A percentile compares a stretch with the other conserved stretches of the same genome.
phyloP scores from a whole-genome alignment of 352 stramenopile species.

The Globisporangium emineosum region DNA sequence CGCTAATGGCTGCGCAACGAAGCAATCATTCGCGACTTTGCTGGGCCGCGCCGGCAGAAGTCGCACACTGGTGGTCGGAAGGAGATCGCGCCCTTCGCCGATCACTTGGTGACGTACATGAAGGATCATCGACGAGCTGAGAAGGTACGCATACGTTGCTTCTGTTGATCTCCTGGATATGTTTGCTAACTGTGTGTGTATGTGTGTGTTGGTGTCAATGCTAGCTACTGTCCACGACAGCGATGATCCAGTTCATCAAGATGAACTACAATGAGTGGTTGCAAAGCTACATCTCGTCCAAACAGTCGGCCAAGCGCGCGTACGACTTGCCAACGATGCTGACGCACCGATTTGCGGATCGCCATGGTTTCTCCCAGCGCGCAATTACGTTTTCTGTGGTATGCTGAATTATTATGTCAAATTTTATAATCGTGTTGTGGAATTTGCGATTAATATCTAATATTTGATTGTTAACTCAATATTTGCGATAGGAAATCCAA shows the following conservation, averaged over 20 bases:
- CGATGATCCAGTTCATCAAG: too few species aligned
- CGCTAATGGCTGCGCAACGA: background rate
- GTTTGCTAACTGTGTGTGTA: background rate
- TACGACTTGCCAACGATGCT: background rate
- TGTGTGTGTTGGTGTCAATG: background rate
- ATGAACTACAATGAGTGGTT: background rate
- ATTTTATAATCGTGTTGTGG: too few species aligned
- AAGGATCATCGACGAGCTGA: background rate
- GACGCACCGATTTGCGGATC: background rate
- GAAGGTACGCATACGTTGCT: background rate
- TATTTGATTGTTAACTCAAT: too few species aligned
- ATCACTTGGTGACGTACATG: too few species aligned
- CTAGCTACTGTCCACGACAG: background rate
- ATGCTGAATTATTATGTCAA: too few species aligned
- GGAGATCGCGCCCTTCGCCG: constrained; percentile 1
- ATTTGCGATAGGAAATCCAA: too few species aligned
- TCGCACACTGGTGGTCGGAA: background rate
- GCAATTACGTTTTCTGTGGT: too few species aligned
- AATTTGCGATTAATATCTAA: too few species aligned
- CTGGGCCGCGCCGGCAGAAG: background rate
- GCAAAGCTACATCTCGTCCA: background rate
- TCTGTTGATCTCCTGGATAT: background rate
- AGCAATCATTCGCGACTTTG: background rate
- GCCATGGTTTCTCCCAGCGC: too few species aligned
- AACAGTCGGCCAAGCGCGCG: background rate